Base-by-base conservation (phyloP, 1,139 yeast genomes). In the Yamadazyma siamensis region DNA sequence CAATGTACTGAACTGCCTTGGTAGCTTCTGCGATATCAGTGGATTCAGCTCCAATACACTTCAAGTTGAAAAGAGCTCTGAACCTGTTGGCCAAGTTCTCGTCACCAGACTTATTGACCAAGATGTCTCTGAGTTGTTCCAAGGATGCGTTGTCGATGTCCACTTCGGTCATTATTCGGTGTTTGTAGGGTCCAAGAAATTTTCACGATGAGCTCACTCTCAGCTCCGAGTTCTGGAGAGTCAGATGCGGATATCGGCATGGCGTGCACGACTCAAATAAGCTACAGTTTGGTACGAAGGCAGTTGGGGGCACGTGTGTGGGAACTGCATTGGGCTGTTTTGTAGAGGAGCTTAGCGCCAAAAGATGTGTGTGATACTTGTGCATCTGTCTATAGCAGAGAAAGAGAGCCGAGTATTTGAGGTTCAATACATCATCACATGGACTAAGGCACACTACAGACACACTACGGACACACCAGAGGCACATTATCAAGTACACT, bases 61-160 rank as follows among this genome's bases (percentile, higher is more conserved):
- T 94, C 49, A 91, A 68, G 60, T 84, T 88, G 70, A 91, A 91
- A 26, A 91, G 71, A 3, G 98, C 97, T 56, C 98, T 75, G 63
- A 91, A 91, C 47, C 98, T 72, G 60, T 74, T 80, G 15, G 96
- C 94, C 25, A 91, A 71, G 33, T 82, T 80, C 15, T 75, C 77
- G 11, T 77, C 63, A 2, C 95, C 95, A 13, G 68, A 44, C 41
- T 67, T 72, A 66, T 81, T 80, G 38, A 73, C 53, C 38, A 84
- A 65, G 34, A 82, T 71, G 48, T 83, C 91, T 60, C 91, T 74
- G 40, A 84, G 66, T 50, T 77, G 75, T 46, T 81, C 89, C 41
- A 82, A 57, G 30, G 76, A 55, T 30, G 83, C 78, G 26, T 54
- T 52, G 44, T 74, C 80, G 36, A 71, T 62, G 47, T 67, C 59